These are phyloP conservation scores for Mortierella claussenii DNA, from an alignment of 192 early-diverging fungal species.

Conservation along the genomic window DNA sequence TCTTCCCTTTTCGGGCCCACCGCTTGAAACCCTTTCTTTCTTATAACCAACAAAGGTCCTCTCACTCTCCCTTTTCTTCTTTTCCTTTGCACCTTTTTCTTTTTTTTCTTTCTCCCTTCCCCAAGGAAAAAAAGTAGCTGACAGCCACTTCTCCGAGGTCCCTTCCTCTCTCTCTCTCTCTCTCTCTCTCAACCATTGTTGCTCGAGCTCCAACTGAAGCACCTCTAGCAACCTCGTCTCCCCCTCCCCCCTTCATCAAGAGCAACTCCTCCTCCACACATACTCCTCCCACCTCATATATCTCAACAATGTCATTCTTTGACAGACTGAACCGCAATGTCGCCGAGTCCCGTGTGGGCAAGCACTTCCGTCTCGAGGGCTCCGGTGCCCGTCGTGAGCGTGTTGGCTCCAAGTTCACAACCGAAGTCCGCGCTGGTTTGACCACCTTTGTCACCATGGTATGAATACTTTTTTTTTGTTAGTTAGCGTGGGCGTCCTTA, in stretches of 20 bases:
- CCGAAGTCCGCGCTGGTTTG: slow-evolving; percentile 74
- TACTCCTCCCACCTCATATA: neutral
- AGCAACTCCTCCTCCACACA: neutral
- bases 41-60: neutral
- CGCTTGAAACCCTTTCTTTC: neutral
- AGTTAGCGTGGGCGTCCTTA: no score
- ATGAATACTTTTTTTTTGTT: slow-evolving; percentile 4
- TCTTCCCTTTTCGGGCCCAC: neutral
- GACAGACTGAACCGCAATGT: slow-evolving; percentile 40
- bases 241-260: neutral
- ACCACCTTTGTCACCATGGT: slow-evolving; percentile 78
- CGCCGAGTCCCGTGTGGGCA: slow-evolving; percentile 64
- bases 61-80: neutral
- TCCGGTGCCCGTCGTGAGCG: slow-evolving; percentile 59
- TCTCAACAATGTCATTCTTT: slow-evolving; percentile 18
- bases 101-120: slow-evolving; percentile 5
- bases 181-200: neutral
- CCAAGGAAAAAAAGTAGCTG: slow-evolving; percentile 2
- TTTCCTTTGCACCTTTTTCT: neutral
- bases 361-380: slow-evolving; percentile 64
- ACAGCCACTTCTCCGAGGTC: slow-evolving; percentile 2
- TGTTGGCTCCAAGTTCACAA: slow-evolving; percentile 69
- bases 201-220: slow-evolving; percentile 46
- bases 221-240: slow-evolving; percentile 16
- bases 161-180: slow-evolving; percentile 7